Conservation (phyloP, 371 early-diverging fungal species). For the Blakeslea trispora region DNA sequence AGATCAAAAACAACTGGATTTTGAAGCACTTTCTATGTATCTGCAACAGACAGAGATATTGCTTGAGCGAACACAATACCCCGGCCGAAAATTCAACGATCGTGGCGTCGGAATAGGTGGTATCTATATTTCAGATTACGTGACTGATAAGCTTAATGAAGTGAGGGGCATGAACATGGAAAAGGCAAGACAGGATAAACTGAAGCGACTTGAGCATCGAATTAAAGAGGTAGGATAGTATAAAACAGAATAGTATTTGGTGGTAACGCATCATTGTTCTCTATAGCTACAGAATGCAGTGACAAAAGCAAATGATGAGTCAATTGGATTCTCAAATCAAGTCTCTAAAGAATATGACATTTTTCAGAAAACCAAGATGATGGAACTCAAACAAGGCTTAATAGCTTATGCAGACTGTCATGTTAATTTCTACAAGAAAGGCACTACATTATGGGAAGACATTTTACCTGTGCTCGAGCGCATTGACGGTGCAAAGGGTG, state of each 20-base stretch:
- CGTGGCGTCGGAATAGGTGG: slow-evolving; percentile 23
- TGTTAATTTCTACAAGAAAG: slow-evolving; percentile 66
- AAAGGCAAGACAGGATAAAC: slow-evolving; percentile 72
- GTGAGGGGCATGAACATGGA: slow-evolving; percentile 87
- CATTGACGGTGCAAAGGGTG: slow-evolving; percentile 27
- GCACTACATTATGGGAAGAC: slow-evolving; percentile 27
- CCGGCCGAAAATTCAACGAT: slow-evolving; percentile 21
- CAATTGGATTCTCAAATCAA: slow-evolving; percentile 75
- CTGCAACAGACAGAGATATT: slow-evolving; percentile 67
- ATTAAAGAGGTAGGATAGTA: slow-evolving; percentile 80
- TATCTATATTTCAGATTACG: slow-evolving; percentile 71
- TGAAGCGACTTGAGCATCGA: slow-evolving; percentile 68
- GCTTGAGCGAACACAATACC: slow-evolving; percentile 61
- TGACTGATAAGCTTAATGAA: slow-evolving; percentile 89
- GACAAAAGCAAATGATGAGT: slow-evolving; percentile 65
- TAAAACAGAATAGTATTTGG: too few relatives aligned
- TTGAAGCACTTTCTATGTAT: slow-evolving; percentile 83
- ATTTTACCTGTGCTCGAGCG: slow-evolving; percentile 26
- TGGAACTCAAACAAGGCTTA: slow-evolving; percentile 79
- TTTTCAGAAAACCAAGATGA: slow-evolving; percentile 74
- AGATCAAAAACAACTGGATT: slow-evolving; percentile 96
- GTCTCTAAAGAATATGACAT: slow-evolving; percentile 80
- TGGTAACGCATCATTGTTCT: not conserved
- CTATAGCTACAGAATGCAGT: slow-evolving; percentile 78
- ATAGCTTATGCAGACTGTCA: slow-evolving; percentile 75